A percentile compares a stretch with the other conserved stretches of the same genome.
phyloP scores from a whole-genome alignment of 1,284 basidiomycete genomes.

The Trametes polyzona region DNA sequence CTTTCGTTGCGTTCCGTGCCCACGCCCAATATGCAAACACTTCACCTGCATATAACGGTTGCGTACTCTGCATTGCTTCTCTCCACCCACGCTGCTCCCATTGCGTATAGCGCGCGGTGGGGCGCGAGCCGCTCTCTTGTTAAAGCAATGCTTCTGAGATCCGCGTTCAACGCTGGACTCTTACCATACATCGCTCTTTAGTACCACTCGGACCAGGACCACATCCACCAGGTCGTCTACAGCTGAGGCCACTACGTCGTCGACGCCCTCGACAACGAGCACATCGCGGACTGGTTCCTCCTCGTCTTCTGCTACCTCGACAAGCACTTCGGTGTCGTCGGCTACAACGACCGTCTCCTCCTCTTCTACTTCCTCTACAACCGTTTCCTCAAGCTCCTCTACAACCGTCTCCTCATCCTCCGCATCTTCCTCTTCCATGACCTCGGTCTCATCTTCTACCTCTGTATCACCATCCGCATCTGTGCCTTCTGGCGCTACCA shows the following conservation, averaged over 20 bases:
- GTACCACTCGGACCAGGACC: not conserved
- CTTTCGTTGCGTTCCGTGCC: not conserved
- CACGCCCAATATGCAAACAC: not conserved
- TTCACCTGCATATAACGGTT: not conserved
- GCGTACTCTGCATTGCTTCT: not conserved
- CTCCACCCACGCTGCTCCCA: not conserved
- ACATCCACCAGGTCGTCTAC: not conserved
- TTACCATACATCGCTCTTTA: not conserved
- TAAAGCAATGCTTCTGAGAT: conserved; percentile 5
- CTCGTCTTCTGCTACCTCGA: conserved; percentile 30
- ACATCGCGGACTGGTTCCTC: conserved; percentile 3
- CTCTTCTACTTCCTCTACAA: conserved; percentile 26
- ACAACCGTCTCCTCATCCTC: not conserved
- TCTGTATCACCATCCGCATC: conserved; percentile 30
- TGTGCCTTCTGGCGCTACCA: conserved; percentile 9
- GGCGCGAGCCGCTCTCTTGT: too few relatives aligned
- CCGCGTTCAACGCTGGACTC: conserved; percentile 12
- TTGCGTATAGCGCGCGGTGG: not conserved
- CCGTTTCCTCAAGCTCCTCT: not conserved
- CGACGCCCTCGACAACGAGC: not conserved
- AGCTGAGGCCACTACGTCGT: not conserved
- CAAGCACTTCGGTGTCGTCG: conserved; percentile 16
- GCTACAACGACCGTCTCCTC: conserved; percentile 28
- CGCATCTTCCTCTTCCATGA: not conserved
- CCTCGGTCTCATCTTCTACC: not conserved